Conservation (phyloP, 1,284 basidiomycete genomes). For the Cryptococcus amylolentus region DNA sequence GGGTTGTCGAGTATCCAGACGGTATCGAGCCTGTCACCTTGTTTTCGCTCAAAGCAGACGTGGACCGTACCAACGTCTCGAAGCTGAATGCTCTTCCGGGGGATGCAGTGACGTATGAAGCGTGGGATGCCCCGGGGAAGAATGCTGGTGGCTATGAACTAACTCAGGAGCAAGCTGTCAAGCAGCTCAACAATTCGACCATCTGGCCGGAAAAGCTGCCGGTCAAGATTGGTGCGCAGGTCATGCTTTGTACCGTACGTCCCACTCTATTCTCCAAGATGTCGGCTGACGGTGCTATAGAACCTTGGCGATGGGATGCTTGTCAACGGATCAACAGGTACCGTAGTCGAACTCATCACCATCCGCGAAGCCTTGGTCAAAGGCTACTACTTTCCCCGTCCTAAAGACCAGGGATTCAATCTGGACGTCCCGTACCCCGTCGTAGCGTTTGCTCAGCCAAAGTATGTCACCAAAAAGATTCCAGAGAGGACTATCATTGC, state of each 20-base stretch:
- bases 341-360: constrained; percentile 24
- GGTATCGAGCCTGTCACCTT: constrained; percentile 40
- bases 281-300: constrained; percentile 6
- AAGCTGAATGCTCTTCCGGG: constrained; percentile 20
- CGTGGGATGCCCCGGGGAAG: constrained; percentile 23
- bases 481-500: constrained; percentile 18
- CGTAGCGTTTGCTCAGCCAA: constrained; percentile 28
- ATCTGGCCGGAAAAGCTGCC: constrained; percentile 26
- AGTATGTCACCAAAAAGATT: constrained; percentile 9
- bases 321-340: constrained; percentile 26
- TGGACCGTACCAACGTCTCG: constrained; percentile 23
- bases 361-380: constrained; percentile 10
- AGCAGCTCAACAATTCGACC: constrained; percentile 25
- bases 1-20: constrained; percentile 27
- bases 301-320: constrained; percentile 23
- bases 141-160: constrained; percentile 19
- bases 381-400: constrained; percentile 12
- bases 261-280: neutral
- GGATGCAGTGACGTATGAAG: constrained; percentile 10
- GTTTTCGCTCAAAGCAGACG: constrained; percentile 28
- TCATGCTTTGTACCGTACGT: constrained; percentile 41
- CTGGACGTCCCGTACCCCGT: constrained; percentile 22
- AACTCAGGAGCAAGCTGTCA: constrained; percentile 18
- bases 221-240: constrained; percentile 36
- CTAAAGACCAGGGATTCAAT: neutral